Evolutionary conservation across 495 filamentous ascomycete genomes (phyloP), one percentile per base, ranked within the genome.

Genomic region (Aspergillus sclerotiicarbonarius): DNA sequence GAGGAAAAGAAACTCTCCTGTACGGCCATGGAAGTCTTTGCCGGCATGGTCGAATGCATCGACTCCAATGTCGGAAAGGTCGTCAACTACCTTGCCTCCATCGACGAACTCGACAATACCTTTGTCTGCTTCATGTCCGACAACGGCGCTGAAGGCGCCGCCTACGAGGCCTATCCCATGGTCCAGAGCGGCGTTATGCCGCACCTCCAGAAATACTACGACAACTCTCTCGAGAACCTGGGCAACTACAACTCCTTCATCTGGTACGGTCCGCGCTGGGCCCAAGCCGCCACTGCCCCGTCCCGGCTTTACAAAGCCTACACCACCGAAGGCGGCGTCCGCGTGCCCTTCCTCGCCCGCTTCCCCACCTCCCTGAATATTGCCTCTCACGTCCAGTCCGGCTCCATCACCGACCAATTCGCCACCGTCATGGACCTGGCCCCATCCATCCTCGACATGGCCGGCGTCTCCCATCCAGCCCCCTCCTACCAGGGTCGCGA

Each of bases 181-280:
- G 76, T 80, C 31, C 72, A 82, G 61, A 77, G 72, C 62, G 74
- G 76, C 16, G 78, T 82, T 47, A 73, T 80, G 60, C 74, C 74
- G 37, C 78, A 81, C 54, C 70, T 87, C 6, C 69, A 82, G 56
- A 83, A 85, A 62, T 85, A 84, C 68, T 86, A 84, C 61, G 72
- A 85, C 66, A 87, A 87, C 70, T 76, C 71, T 35, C 67, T 84
- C 25, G 82, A 84, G 9, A 88, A 87, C 55, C 76, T 87, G 25
- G 84, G 84, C 15, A 79, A 80, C 59, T 75, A 72, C 44, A 80
- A 86, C 69, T 81, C 76, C 0, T 87, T 86, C 67, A 81, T 86
- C 62, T 86, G 84, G 84, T 87, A 87, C 57, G 83, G 84, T 6
- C 83, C 82, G 13, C 80, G 81, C 53, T 85, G 85, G 84, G 84